phyloP scores from a whole-genome alignment of 805 yeast species.

The Barnettozyma populi region DNA sequence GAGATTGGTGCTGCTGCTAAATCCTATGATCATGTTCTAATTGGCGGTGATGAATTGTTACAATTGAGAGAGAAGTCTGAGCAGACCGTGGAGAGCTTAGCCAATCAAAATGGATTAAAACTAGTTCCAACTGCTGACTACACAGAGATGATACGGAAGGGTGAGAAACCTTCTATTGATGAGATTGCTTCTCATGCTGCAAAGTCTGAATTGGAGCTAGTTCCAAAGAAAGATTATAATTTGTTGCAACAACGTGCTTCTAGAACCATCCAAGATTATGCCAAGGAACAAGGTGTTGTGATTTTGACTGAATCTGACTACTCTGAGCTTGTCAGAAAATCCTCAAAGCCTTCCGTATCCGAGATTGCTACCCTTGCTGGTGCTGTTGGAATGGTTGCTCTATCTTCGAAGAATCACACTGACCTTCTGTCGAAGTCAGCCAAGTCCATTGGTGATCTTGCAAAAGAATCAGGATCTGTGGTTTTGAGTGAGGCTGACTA shows the following conservation, averaged over 20 bases:
- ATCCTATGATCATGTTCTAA: slow-evolving; percentile 17
- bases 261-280: slow-evolving; percentile 21
- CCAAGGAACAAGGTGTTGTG: slow-evolving; percentile 14
- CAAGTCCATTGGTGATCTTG: slow-evolving; percentile 3
- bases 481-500: slow-evolving; percentile 4
- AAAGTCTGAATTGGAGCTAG: slow-evolving; percentile 7
- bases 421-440: slow-evolving; percentile 3
- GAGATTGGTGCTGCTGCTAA: slow-evolving; percentile 16
- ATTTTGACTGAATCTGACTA: slow-evolving; percentile 14
- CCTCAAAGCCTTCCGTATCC: slow-evolving; percentile 9
- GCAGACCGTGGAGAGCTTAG: slow-evolving; percentile 7
- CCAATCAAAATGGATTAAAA: slow-evolving; percentile 1
- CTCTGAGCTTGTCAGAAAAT: slow-evolving; percentile 9
- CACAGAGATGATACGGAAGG: slow-evolving; percentile 1
- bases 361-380: slow-evolving; percentile 12
- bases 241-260: slow-evolving; percentile 11
- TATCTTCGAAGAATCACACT: slow-evolving; percentile 1
- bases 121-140: slow-evolving; percentile 1
- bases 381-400: slow-evolving; percentile 6
- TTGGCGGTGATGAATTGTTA: slow-evolving; percentile 5
- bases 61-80: slow-evolving; percentile 1
- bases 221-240: slow-evolving; percentile 13
- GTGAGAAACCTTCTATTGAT: slow-evolving; percentile 19
- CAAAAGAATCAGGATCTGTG: slow-evolving; percentile 1
- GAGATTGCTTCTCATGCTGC: slow-evolving; percentile 19